These are phyloP conservation scores for Lepidium didymum DNA, from an alignment of 345 rosid genomes.

Conservation along the genomic window DNA sequence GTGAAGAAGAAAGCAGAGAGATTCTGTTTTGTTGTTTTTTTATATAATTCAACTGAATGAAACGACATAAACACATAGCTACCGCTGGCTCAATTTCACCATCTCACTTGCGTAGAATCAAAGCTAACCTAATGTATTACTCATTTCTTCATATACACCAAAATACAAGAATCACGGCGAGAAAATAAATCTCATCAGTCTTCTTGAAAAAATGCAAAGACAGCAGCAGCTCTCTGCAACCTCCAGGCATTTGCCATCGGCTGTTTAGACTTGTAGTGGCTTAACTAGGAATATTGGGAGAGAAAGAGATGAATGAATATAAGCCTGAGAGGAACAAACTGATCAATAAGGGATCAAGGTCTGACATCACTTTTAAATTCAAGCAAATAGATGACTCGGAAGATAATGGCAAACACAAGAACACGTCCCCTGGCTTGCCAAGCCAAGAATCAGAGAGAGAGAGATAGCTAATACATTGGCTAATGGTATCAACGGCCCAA, in stretches of 20 bases:
- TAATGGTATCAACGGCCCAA: constrained; percentile 7
- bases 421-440: constrained; percentile 4
- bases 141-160: constrained; percentile 11
- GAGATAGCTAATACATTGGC: constrained; percentile 14
- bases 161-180: constrained; percentile 6
- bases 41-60: background rate
- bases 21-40: background rate
- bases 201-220: constrained; percentile 16
- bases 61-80: background rate
- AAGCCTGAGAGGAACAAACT: constrained; percentile 14
- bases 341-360: constrained; percentile 17
- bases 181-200: background rate
- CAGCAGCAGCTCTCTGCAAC: constrained; percentile 8
- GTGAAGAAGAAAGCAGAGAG: constrained; percentile 9
- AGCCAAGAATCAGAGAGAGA: constrained; percentile 8
- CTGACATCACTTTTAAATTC: constrained; percentile 25
- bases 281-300: constrained; percentile 14
- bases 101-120: constrained; percentile 22
- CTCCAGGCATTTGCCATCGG: constrained; percentile 17
- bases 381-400: constrained; percentile 26
- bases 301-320: constrained; percentile 9
- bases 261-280: constrained; percentile 19
- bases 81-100: constrained; percentile 8
- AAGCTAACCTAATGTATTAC: constrained; percentile 8
- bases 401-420: background rate